phyloP scores from a whole-genome alignment of 1,284 basidiomycete species.

The Pterula multifida region DNA sequence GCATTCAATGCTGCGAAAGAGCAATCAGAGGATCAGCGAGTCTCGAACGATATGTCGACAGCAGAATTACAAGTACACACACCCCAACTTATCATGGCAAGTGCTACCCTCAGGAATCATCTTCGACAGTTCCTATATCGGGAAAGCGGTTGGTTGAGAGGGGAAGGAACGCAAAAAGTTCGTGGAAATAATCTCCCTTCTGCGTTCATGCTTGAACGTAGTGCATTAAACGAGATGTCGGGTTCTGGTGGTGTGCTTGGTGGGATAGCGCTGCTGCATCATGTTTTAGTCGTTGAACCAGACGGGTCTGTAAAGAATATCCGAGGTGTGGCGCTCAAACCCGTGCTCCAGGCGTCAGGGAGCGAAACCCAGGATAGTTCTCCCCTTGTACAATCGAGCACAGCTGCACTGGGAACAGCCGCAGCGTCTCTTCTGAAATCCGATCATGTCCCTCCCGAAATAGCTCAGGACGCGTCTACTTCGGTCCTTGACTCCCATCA shows the following conservation, averaged over 20 bases:
- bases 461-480: neutral
- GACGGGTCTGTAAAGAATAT: constrained; percentile 43
- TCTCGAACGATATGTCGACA: neutral
- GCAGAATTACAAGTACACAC: constrained; percentile 10
- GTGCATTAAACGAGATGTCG: constrained; percentile 14
- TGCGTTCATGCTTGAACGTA: constrained; percentile 3
- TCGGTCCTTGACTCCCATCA: neutral
- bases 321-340: constrained; percentile 16
- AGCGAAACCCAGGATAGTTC: too few relatives aligned
- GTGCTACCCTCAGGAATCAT: constrained; percentile 52
- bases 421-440: neutral
- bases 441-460: neutral
- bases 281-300: constrained; percentile 47
- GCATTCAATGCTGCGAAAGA: constrained; percentile 13
- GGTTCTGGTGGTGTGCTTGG: constrained; percentile 18
- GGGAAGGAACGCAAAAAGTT: constrained; percentile 33
- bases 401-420: neutral
- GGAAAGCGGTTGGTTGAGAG: constrained; percentile 43
- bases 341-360: too few relatives aligned
- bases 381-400: neutral
- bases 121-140: constrained; percentile 38
- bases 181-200: constrained; percentile 15
- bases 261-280: constrained; percentile 34
- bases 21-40: neutral
- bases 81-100: constrained; percentile 55